Evolutionary conservation across 495 filamentous ascomycete species (phyloP), one percentile per base, ranked within the genome.

Genomic region (Chaetomidium leptoderma): DNA sequence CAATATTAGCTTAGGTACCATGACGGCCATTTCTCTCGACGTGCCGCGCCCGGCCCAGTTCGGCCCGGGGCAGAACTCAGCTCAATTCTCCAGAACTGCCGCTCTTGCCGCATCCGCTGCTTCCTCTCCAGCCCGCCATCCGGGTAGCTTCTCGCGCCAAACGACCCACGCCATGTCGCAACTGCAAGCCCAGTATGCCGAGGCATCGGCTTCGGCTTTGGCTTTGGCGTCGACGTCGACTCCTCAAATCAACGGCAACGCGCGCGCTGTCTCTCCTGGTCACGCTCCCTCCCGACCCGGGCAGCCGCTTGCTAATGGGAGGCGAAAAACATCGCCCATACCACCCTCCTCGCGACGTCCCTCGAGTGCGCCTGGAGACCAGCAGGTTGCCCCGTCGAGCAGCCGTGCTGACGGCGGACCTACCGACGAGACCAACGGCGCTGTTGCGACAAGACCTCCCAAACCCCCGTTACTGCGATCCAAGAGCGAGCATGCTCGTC

Each of bases 401-500:
- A 62, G 60, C 37, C 60, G 48, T 24, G 27, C 33, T 36, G 51
- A 51, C 11, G 40, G 40, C 39, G 53, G 65, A 24, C 66, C 67
- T 45, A 66, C 67, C 40, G 67, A 66, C 40, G 59, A 64, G n/a
- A 62, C 60, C 19, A 64, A 66, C 16, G 56, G 57, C 11, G n/a
- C 47, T 56, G 52, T 55, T 42, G 57, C 33, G 40, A 17, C 62
- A 4, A 68, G 71, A 56, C 69, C 81, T 46, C 67, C 79, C 48
- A 80, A 83, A 52, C 81, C 82, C 7, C 74, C 77, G 30, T 67
- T 91, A 29, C 77, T 85, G 50, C 78, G 89, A 60, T 85, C 88
- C 29, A 89, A 81, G 69, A 91, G 85, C 69, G 88, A 91, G 61
- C 85, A 83, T 71, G n/a, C n/a, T n/a, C 83, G 80, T 5, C 77